Evolutionary conservation across 73 alveolate species (phyloP).

Genomic region (Blepharisma stoltei): DNA sequence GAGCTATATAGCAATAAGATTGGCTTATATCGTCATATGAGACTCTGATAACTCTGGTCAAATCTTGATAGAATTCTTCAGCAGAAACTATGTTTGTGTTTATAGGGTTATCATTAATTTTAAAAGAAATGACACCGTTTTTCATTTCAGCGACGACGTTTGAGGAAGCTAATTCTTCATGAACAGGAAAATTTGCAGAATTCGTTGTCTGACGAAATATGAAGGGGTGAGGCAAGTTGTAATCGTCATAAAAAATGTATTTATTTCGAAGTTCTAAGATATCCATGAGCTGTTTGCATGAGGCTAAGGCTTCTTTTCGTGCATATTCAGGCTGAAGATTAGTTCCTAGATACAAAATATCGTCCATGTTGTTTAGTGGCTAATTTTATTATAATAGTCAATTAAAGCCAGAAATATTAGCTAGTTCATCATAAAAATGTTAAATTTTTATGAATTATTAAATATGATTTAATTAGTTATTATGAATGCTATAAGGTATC

Average conservation of each 20-base stretch:
- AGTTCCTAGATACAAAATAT: no score
- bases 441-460: no score
- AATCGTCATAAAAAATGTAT: neutral
- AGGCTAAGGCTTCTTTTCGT: neutral
- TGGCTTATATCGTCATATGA: neutral
- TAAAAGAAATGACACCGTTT: neutral
- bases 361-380: no score
- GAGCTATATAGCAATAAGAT: slow-evolving; percentile 15
- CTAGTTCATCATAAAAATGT: no score
- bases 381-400: no score
- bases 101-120: neutral
- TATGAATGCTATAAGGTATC: no score
- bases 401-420: no score
- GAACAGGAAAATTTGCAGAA: neutral
- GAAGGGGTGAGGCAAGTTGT: slow-evolving; percentile 3
- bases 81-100: neutral
- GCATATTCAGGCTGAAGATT: neutral
- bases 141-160: neutral
- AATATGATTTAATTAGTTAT: no score
- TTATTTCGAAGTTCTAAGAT: neutral
- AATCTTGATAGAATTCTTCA: slow-evolving; percentile 2
- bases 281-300: neutral
- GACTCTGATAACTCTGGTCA: neutral
- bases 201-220: neutral
- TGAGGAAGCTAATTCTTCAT: neutral